Conservation (phyloP, 2,329 filamentous ascomycete species). For the Purpureocillium lavendulum region DNA sequence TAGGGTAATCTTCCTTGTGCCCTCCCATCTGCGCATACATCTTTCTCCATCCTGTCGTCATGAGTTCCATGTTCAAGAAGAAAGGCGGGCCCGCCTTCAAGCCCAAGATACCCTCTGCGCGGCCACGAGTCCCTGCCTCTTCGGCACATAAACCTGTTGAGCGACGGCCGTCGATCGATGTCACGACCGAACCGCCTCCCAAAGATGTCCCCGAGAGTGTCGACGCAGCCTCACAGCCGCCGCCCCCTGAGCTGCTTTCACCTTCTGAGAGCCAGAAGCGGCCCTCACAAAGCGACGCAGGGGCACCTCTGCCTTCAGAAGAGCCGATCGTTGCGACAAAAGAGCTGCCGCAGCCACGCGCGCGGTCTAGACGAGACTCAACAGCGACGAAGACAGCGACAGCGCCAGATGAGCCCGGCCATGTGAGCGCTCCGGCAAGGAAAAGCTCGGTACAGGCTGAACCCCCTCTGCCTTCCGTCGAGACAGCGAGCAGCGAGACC, state of each 20-base stretch:
- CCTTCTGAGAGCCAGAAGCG: background rate
- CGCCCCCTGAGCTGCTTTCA: background rate
- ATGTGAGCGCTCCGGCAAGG: background rate
- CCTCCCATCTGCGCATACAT: too few species aligned
- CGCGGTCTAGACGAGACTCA: background rate
- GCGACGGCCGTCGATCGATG: conserved; percentile 1
- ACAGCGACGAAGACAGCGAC: background rate
- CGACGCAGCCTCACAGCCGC: background rate
- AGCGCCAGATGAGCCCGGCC: background rate
- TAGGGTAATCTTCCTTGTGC: too few species aligned
- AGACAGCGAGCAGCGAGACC: too few species aligned
- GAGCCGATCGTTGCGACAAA: background rate
- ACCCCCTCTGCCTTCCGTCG: background rate
- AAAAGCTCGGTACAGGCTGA: background rate
- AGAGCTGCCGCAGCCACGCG: background rate
- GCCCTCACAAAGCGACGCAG: background rate
- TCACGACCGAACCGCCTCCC: background rate
- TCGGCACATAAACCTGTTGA: conserved; percentile 4
- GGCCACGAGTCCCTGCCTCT: conserved; percentile 36
- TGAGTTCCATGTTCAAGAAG: conserved; percentile 65
- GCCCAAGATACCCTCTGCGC: conserved; percentile 54
- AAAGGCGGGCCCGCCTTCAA: conserved; percentile 55
- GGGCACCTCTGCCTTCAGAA: background rate
- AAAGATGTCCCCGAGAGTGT: background rate
- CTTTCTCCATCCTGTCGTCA: conserved; percentile 27